Percentiles rank a stretch among this genome's conserved stretches.
phyloP scores from a whole-genome alignment of 2,329 filamentous ascomycete genomes.

The Cytospora mali region DNA sequence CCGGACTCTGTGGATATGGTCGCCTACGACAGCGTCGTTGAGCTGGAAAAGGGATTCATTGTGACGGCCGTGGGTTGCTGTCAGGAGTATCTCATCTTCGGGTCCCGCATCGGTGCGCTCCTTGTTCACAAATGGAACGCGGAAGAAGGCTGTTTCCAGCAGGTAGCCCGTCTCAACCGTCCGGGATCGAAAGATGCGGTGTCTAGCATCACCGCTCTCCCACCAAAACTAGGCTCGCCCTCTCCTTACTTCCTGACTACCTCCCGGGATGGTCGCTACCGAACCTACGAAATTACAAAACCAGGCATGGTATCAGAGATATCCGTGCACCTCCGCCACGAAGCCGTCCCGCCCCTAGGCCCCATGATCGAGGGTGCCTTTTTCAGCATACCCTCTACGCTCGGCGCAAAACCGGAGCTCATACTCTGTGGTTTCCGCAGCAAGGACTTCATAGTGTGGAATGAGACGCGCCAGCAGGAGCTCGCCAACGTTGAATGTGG shows the following conservation, averaged over 20 bases:
- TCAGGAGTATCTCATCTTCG: constrained; percentile 51
- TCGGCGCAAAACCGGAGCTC: constrained; percentile 52
- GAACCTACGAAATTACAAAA: constrained; percentile 57
- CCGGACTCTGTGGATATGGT: constrained; percentile 35
- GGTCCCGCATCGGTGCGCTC: constrained; percentile 56
- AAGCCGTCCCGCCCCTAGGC: constrained; percentile 69
- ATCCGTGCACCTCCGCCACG: constrained; percentile 60
- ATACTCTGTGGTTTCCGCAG: constrained; percentile 80
- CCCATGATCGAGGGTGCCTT: constrained; percentile 75
- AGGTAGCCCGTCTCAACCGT: constrained; percentile 41
- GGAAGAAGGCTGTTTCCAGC: constrained; percentile 34
- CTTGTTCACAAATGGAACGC: constrained; percentile 38
- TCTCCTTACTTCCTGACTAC: constrained; percentile 64
- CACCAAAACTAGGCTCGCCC: constrained; percentile 33
- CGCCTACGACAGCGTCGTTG: constrained; percentile 35
- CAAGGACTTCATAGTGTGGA: constrained; percentile 79
- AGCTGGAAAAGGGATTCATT: constrained; percentile 52
- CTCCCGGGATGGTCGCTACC: constrained; percentile 75
- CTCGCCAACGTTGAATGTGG: constrained; percentile 77
- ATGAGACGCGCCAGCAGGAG: constrained; percentile 71
- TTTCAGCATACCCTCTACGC: constrained; percentile 46
- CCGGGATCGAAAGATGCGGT: constrained; percentile 62
- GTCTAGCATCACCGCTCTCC: constrained; percentile 62
- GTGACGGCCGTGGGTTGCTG: constrained; percentile 50
- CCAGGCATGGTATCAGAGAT: constrained; percentile 30